phyloP scores from a whole-genome alignment of 2,329 filamentous ascomycete species.

The Pseudogymnoascus sp. region DNA sequence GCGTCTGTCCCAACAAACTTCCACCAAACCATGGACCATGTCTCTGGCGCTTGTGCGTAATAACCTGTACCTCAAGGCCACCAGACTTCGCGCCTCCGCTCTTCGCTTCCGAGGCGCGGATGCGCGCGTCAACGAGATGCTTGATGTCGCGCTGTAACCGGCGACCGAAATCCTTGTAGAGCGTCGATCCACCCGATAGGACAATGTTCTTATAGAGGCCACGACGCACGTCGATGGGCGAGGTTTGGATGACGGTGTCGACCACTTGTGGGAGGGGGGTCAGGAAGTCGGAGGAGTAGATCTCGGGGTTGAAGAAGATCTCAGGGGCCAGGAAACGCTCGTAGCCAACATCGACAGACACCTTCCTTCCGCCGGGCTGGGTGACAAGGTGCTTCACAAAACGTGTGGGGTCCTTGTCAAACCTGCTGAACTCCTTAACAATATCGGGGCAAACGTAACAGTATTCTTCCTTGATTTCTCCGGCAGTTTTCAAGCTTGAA shows the following conservation, averaged over 20 bases:
- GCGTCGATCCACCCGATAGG: constrained; percentile 87
- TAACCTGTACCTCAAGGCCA: constrained; percentile 92
- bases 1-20: constrained; percentile 90
- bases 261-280: constrained; percentile 92
- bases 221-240: constrained; percentile 92
- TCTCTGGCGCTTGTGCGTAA: constrained; percentile 93
- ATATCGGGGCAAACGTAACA: constrained; percentile 99
- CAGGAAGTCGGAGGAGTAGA: constrained; percentile 97
- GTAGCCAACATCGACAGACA: constrained; percentile 88
- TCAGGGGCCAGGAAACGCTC: constrained; percentile 96
- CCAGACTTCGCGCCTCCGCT: constrained; percentile 91
- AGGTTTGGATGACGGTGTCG: constrained; percentile 93
- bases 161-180: constrained; percentile 98
- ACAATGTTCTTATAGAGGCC: constrained; percentile 99
- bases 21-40: constrained; percentile 99
- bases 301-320: constrained; percentile 99
- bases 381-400: constrained; percentile 86
- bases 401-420: constrained; percentile 84
- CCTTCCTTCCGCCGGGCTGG: constrained; percentile 76
- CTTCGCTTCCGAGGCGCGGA: constrained; percentile 82
- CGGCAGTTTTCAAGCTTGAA: constrained; percentile 92
- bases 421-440: constrained; percentile 94
- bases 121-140: constrained; percentile 87
- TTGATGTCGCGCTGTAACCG: constrained; percentile 95
- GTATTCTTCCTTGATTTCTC: constrained; percentile 97